Evolutionary conservation across 768 basidiomycete genomes (phyloP), one percentile per base, ranked within the genome.

Genomic region (Cubamyces sp.): DNA sequence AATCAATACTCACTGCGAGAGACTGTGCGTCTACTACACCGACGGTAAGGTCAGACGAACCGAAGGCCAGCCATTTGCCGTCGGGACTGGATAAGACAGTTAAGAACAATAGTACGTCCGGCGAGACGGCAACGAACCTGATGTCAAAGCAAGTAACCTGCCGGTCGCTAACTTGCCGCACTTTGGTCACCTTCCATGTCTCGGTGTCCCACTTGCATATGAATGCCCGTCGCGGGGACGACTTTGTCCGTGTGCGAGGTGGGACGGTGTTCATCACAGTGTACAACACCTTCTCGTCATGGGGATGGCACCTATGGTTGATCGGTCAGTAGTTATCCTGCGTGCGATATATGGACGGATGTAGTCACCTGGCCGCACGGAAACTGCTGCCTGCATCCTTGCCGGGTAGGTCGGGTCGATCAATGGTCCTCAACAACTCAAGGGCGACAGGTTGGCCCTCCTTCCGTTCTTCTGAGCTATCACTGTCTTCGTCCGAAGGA

Each of bases 111-210:
- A 5, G n/a, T n/a, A 43, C 1, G 11, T 3, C 12, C 50, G 39
- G 57, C 23, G 9, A 37, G 1, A 25, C 8, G 25, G 55, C 30
- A 14, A 69, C 81, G 58, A 64, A 93, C 95, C 93, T 96, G 54
- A 94, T 75, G 70, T 94, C 93, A 70, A 98, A 90, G 68, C 88
- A 91, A 12, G 96, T 98, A 30, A 97, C 69, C 19, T 90, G 88
- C 64, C 87, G 87, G 62, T 90, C 89, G 26, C 87, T 86, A 4
- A 95, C 79, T 71, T 93, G 92, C 57, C 88, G 82, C 23, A 79
- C 79, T 61, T 84, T 87, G 5, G 85, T 80, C 5, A 87, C 75
- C 18, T 79, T 81, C 91, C 93, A 93, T 2, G 81, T 82, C 19
- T 81, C 70, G 15, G 87, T 80, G 67, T 88, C 85, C 94, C 90